Percentiles rank a stretch among this genome's conserved stretches.
Evolutionary conservation across 1,139 yeast species (phyloP).

Genomic region (Taphrina pruni): DNA sequence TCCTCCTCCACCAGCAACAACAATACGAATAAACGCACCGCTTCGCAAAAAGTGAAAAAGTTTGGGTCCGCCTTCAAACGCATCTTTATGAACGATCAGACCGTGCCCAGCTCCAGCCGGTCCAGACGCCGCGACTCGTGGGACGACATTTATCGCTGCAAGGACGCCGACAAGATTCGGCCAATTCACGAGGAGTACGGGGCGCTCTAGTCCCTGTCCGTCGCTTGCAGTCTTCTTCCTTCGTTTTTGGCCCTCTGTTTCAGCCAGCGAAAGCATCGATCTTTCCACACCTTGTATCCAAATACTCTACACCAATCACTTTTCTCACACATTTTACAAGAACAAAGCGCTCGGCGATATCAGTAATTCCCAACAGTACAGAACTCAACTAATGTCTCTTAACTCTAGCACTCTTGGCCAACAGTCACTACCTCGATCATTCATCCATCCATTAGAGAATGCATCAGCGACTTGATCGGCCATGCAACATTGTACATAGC

Average conservation of each 20-base stretch:
- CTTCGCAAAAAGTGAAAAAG: constrained; percentile 10
- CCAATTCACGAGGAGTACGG: constrained; percentile 31
- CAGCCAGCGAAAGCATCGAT: neutral
- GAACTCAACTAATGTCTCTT: too few species aligned
- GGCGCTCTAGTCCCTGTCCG: neutral
- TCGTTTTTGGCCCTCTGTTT: too few species aligned
- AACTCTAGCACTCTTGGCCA: too few species aligned
- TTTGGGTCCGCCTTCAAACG: constrained; percentile 14
- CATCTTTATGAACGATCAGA: constrained; percentile 32
- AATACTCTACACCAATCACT: neutral
- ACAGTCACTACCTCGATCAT: too few species aligned
- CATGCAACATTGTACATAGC: too few species aligned
- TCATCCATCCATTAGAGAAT: too few species aligned
- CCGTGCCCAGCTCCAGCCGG: neutral
- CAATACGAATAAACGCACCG: neutral
- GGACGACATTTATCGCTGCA: constrained; percentile 28
- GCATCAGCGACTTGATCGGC: too few species aligned
- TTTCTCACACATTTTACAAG: neutral
- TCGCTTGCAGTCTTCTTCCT: too few species aligned
- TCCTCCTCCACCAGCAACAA: neutral
- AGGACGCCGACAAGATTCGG: constrained; percentile 20
- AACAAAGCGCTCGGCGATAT: constrained; percentile 2
- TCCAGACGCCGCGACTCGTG: constrained; percentile 18
- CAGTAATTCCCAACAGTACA: too few species aligned
- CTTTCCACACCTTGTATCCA: neutral